Conservation (phyloP, 805 yeast genomes). For the Schwanniomyces occidentalis region DNA sequence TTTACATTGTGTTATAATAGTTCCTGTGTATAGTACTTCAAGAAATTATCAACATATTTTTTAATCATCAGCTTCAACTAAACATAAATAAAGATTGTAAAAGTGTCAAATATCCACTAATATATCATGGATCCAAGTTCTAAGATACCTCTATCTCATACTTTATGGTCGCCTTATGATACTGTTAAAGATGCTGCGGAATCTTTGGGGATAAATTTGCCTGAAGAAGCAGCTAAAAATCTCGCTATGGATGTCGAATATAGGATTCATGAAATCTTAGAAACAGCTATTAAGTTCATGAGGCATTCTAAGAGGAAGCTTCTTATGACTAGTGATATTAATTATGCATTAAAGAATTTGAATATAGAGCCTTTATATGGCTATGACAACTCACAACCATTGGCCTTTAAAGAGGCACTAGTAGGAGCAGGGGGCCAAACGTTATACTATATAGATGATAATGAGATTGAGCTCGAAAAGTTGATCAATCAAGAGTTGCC, state of each 20-base stretch:
- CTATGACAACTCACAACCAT: conserved; percentile 69
- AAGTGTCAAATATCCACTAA: too few species aligned
- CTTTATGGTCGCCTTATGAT: conserved; percentile 96
- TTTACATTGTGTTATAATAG: too few species aligned
- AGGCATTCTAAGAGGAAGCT: conserved; percentile 86
- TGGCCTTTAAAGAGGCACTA: conserved; percentile 82
- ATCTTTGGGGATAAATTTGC: conserved; percentile 76
- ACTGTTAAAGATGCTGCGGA: conserved; percentile 97
- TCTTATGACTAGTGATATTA: conserved; percentile 77
- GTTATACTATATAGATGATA: conserved; percentile 87
- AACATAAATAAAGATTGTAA: too few species aligned
- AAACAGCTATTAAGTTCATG: conserved; percentile 95
- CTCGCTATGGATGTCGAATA: conserved; percentile 99
- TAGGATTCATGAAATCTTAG: conserved; percentile 90
- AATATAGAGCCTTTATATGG: conserved; percentile 96
- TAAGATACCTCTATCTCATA: conserved; percentile 71
- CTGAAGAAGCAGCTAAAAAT: conserved; percentile 91
- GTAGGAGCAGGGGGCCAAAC: conserved; percentile 89
- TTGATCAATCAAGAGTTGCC: conserved; percentile 93
- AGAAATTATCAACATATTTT: too few species aligned
- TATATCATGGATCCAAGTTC: conserved; percentile 32
- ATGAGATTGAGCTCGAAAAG: conserved; percentile 90
- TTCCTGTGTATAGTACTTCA: too few species aligned
- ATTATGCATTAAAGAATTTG: conserved; percentile 76
- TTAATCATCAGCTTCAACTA: too few species aligned